Percentiles rank a stretch among this genome's conserved stretches.
phyloP scores from a whole-genome alignment of 805 yeast genomes.

The Maudiozyma pseudohumilis region DNA sequence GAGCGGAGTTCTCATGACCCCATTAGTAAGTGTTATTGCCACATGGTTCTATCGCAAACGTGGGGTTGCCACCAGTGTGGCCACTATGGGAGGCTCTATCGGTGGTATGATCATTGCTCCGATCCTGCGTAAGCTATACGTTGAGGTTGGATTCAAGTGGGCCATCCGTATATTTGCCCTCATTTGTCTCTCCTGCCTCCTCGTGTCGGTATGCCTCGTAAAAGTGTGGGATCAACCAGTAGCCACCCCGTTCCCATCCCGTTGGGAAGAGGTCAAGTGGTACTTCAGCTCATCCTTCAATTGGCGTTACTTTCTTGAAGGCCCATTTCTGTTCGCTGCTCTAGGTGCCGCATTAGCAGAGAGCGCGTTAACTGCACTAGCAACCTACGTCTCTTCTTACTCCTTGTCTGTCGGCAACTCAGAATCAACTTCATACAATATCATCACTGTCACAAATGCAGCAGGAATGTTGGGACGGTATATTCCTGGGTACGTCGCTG shows the following conservation, averaged over 20 bases:
- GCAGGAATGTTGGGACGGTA: conserved; percentile 39
- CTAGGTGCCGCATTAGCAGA: conserved; percentile 39
- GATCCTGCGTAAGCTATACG: conserved; percentile 41
- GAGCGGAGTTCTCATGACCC: conserved; percentile 50
- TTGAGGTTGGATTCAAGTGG: conserved; percentile 48
- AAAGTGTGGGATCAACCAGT: conserved; percentile 32
- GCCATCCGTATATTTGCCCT: conserved; percentile 47
- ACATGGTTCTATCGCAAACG: conserved; percentile 57
- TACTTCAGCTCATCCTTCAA: conserved; percentile 24
- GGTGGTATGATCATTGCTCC: conserved; percentile 51
- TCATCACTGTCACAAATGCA: conserved; percentile 39
- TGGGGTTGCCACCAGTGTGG: conserved; percentile 45
- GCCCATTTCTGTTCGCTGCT: conserved; percentile 34
- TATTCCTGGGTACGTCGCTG: conserved; percentile 37
- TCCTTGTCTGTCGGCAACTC: conserved; percentile 39
- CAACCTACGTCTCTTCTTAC: conserved; percentile 46
- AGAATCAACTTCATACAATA: conserved; percentile 34
- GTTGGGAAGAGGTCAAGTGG: conserved; percentile 24
- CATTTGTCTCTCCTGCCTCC: conserved; percentile 33
- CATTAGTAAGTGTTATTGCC: conserved; percentile 49
- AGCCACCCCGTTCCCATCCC: conserved; percentile 31
- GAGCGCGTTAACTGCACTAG: conserved; percentile 36
- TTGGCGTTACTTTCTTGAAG: conserved; percentile 33
- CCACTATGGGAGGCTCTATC: conserved; percentile 47
- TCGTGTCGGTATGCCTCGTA: conserved; percentile 29